A percentile compares a stretch with the other conserved stretches of the same genome.
Evolutionary conservation across 192 early-diverging fungal species (phyloP).

Genomic region (Backusella sp.): DNA sequence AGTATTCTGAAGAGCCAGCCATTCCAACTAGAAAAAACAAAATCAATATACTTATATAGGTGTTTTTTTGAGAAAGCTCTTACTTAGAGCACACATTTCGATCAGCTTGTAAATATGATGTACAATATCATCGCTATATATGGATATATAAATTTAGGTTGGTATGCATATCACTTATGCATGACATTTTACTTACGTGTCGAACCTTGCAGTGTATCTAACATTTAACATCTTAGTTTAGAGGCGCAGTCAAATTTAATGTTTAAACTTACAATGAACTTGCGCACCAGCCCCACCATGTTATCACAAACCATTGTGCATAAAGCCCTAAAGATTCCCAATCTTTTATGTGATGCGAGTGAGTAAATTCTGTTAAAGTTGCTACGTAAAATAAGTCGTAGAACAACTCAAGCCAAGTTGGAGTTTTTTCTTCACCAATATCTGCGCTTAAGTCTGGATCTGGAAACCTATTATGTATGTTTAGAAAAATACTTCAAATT

Average conservation of each 20-base stretch:
- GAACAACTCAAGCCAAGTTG: slow-evolving; percentile 43
- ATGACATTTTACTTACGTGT: slow-evolving; percentile 29
- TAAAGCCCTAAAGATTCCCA: slow-evolving; percentile 38
- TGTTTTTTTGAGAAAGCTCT: neutral
- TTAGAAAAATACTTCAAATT: neutral
- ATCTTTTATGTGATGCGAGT: slow-evolving; percentile 44
- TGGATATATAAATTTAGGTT: slow-evolving; percentile 21
- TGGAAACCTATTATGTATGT: slow-evolving; percentile 13
- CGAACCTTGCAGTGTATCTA: slow-evolving; percentile 37
- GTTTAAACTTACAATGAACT: slow-evolving; percentile 40
- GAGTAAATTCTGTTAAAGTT: slow-evolving; percentile 48
- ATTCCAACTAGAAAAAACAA: slow-evolving; percentile 32
- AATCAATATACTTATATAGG: neutral
- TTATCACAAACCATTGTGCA: slow-evolving; percentile 47
- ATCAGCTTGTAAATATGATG: slow-evolving; percentile 36
- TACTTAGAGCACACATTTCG: slow-evolving; percentile 40
- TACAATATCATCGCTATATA: slow-evolving; percentile 36
- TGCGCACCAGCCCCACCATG: slow-evolving; percentile 49
- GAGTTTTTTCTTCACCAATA: slow-evolving; percentile 37
- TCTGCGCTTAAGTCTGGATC: slow-evolving; percentile 37
- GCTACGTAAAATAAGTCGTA: slow-evolving; percentile 53
- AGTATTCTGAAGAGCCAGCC: slow-evolving; percentile 43
- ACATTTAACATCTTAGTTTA: neutral
- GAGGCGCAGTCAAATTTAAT: neutral
- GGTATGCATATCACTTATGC: slow-evolving; percentile 16